A percentile compares a stretch with the other conserved stretches of the same genome.
phyloP scores from a whole-genome alignment of 2,329 filamentous ascomycete species.

The Xylariaceae sp. region DNA sequence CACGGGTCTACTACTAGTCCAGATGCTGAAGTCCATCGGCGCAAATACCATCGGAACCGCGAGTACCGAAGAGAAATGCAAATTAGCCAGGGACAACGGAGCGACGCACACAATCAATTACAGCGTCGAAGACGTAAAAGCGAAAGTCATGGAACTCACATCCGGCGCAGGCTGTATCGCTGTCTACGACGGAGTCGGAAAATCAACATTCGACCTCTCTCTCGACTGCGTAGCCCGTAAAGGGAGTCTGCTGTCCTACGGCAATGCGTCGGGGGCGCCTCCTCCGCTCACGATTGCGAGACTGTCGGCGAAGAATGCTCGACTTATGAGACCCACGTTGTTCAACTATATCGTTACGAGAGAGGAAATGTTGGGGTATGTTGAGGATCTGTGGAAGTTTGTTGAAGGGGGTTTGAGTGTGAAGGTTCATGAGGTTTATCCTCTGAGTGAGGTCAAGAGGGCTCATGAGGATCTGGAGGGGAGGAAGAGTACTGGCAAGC shows the following conservation, averaged over 20 bases:
- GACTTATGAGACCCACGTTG: constrained; percentile 70
- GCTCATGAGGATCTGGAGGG: constrained; percentile 78
- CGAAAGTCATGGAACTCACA: constrained; percentile 65
- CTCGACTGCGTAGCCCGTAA: constrained; percentile 72
- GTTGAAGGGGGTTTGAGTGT: constrained; percentile 68
- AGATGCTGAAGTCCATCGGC: constrained; percentile 68
- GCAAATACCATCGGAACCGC: constrained; percentile 79
- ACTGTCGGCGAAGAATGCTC: constrained; percentile 70
- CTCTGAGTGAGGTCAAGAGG: constrained; percentile 64
- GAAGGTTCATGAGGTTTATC: constrained; percentile 72
- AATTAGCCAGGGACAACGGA: constrained; percentile 64
- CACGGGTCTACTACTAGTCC: constrained; percentile 69
- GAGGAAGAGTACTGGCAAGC: constrained; percentile 78
- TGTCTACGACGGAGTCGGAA: constrained; percentile 84
- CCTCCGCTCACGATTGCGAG: constrained; percentile 57
- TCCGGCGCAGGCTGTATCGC: constrained; percentile 67
- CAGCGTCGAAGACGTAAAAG: constrained; percentile 51
- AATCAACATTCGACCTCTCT: constrained; percentile 76
- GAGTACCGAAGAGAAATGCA: constrained; percentile 67
- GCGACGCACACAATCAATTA: constrained; percentile 73
- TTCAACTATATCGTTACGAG: constrained; percentile 66
- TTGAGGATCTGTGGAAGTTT: constrained; percentile 68
- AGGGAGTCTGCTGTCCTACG: constrained; percentile 74
- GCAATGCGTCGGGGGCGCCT: constrained; percentile 75
- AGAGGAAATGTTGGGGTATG: constrained; percentile 68